Base-by-base conservation (phyloP, 805 yeast genomes). In the Wickerhamomyces rabaulensis region DNA sequence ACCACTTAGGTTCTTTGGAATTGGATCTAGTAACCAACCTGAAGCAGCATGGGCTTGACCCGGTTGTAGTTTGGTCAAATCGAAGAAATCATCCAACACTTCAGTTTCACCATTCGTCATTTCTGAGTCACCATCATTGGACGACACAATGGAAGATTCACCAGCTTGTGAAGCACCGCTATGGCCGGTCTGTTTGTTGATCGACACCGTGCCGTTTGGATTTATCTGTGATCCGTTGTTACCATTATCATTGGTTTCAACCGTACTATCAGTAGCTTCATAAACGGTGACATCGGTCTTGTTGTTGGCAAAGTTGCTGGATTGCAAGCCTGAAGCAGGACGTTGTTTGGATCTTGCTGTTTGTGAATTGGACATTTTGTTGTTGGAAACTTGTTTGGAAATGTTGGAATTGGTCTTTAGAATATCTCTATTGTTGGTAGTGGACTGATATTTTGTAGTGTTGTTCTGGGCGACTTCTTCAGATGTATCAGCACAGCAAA, bases 41-140 rank as follows among this genome's bases (percentile, higher is more conserved):
- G 84, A 78, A 7, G 79, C 71, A 36, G 87, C 77, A 57, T 74
- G 80, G 7, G 77, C 76, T 64, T 87, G 95, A 39, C 84, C 91
- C 20, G 82, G 82, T 64, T 84, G 91, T 44, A 86, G 68, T 57
- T 73, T 74, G 4, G 85, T 72, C 52, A 85, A 65, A 62, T 84
- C 90, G 39, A 82, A 63, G 40, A 69, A 69, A 41, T 71, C 73
- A 26, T 68, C 73, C 9, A 53, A 54, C 41, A 51, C 52, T 22
- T 51, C 60, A 31, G 52, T 57, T 33, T 55, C 63, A 31, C 54
- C 58, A 17, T 55, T 56, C 39, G 57, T 63, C 12, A 50, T 57
- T 16, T 49, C 62, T 9, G 60, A 57, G 15, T 55, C 60, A 12
- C 44, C 49, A 21, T 44, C 38, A 43, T 47, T 47, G 10, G 47